Conservation (phyloP, 2,329 filamentous ascomycete genomes). For the Beauveria sp. region DNA sequence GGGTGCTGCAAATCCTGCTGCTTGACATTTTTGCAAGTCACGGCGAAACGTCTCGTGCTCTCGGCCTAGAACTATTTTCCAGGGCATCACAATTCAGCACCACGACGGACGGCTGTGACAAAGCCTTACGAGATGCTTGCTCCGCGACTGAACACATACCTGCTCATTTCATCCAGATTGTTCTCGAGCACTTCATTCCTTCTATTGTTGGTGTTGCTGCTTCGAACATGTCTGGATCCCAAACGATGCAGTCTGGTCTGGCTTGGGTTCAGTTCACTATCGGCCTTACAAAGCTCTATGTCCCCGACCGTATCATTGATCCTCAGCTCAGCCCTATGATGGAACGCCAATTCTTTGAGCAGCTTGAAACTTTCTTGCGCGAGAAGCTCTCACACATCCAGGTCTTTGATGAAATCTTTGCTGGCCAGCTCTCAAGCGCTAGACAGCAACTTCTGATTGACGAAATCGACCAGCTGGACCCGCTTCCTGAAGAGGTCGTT, state of each 20-base stretch:
- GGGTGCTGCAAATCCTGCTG: constrained; percentile 39
- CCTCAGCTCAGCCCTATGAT: constrained; percentile 62
- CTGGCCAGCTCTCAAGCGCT: constrained; percentile 59
- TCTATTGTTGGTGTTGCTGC: constrained; percentile 36
- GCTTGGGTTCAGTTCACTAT: constrained; percentile 73
- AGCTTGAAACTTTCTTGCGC: constrained; percentile 48
- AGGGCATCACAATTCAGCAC: constrained; percentile 13
- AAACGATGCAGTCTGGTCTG: constrained; percentile 32
- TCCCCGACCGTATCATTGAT: constrained; percentile 82
- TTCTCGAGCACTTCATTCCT: constrained; percentile 36
- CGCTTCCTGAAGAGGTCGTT: constrained; percentile 54
- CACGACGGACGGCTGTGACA: constrained; percentile 12
- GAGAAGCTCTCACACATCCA: constrained; percentile 52
- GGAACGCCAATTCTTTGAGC: constrained; percentile 50
- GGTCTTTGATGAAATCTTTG: constrained; percentile 58
- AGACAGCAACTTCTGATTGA: constrained; percentile 56
- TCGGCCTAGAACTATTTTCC: constrained; percentile 21
- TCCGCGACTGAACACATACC: not conserved
- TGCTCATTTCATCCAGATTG: constrained; percentile 16
- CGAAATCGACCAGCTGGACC: constrained; percentile 57
- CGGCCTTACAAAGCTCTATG: constrained; percentile 68
- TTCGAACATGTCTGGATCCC: constrained; percentile 14
- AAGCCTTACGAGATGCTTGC: constrained; percentile 4
- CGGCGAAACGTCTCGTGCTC: constrained; percentile 23
- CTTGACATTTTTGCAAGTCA: constrained; percentile 33